Evolutionary conservation across 257 asterid species (phyloP).

Genomic region (Capsicum baccatum): DNA sequence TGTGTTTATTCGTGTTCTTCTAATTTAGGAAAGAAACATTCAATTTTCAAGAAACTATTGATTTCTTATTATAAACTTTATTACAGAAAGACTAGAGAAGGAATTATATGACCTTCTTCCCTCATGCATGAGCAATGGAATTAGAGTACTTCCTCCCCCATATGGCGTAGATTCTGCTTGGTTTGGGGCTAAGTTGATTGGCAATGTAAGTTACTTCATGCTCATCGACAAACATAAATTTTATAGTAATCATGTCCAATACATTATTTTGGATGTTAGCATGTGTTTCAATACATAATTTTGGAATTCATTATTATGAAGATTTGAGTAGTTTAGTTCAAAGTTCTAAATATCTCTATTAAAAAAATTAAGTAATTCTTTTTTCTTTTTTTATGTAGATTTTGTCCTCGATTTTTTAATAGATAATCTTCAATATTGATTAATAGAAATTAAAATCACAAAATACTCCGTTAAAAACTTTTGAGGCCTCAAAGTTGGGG

Average conservation of each 20-base stretch:
- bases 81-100: constrained; percentile 83
- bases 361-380: too few species aligned
- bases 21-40: constrained; percentile 19
- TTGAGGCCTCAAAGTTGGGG: too few species aligned
- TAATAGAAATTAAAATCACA: too few species aligned
- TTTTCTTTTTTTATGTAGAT: too few species aligned
- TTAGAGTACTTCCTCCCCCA: constrained; percentile 85
- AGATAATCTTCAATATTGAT: too few species aligned
- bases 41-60: constrained; percentile 10
- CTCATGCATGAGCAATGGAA: constrained; percentile 53
- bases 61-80: neutral
- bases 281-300: too few species aligned
- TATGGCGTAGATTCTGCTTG: constrained; percentile 89
- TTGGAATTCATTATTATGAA: too few species aligned
- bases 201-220: constrained; percentile 67
- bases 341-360: too few species aligned
- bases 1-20: neutral
- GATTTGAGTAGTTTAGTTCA: too few species aligned
- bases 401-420: too few species aligned
- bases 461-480: too few species aligned
- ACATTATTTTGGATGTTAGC: too few species aligned
- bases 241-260: neutral
- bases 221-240: neutral
- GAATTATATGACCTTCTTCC: constrained; percentile 66
- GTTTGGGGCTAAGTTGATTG: constrained; percentile 90